These are phyloP conservation scores for Tetrapyrgos nigripes DNA, from an alignment of 1,284 basidiomycete genomes.

Conservation along the genomic window DNA sequence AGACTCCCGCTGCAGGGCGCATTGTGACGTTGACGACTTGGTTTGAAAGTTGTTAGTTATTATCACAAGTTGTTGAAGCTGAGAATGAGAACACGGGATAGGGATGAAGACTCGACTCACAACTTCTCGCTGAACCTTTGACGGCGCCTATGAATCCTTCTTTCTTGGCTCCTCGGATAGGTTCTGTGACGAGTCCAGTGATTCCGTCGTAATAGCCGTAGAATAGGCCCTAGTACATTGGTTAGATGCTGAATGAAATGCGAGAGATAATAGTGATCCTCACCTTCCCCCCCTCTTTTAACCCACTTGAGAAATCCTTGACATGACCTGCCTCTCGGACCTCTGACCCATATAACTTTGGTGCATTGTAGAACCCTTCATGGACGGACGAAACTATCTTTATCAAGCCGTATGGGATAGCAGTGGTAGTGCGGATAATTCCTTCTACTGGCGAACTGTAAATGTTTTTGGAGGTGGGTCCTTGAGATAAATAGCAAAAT, in stretches of 20 bases:
- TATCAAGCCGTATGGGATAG: constrained; percentile 47
- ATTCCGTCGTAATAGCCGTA: constrained; percentile 54
- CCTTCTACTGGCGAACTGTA: constrained; percentile 45
- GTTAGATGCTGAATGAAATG: no score
- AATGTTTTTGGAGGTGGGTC: neutral
- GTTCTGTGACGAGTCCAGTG: constrained; percentile 58
- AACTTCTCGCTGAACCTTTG: constrained; percentile 55
- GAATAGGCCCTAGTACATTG: neutral
- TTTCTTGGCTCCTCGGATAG: constrained; percentile 53
- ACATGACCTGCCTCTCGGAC: constrained; percentile 47
- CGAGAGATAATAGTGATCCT: neutral
- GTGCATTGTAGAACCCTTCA: constrained; percentile 53
- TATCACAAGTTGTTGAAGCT: neutral
- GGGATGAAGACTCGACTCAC: constrained; percentile 34
- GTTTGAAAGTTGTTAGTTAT: neutral
- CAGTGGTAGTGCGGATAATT: constrained; percentile 50
- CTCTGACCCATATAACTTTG: constrained; percentile 50
- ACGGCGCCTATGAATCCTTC: constrained; percentile 54
- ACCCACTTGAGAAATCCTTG: constrained; percentile 47
- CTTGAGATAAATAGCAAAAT: neutral
- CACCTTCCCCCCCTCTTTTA: constrained; percentile 54
- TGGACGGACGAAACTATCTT: constrained; percentile 49
- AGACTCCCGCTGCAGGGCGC: constrained; percentile 52
- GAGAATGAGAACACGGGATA: neutral
- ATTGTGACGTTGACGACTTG: constrained; percentile 51